Evolutionary conservation across 257 asterid genomes (phyloP), one percentile per base, ranked within the genome.

Genomic region (Capsicum rhomboideum): DNA sequence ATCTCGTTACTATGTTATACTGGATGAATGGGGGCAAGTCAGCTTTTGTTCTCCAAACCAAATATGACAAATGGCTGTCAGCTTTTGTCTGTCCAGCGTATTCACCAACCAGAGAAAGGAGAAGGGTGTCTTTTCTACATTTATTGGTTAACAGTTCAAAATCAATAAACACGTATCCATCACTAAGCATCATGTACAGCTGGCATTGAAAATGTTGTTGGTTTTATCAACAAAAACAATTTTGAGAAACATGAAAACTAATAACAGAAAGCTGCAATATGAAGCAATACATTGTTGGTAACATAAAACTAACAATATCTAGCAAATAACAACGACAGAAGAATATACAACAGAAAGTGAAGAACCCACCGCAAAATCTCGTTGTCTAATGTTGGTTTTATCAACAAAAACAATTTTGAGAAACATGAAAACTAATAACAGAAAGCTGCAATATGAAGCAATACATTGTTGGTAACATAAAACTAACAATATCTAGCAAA

Each of bases 301-400:
- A 14, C n/a, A 59, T 28, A 59, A 40, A 80, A 59, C 6, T 18
- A 75, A 83, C 49, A 54, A 66, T 23, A 28, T 18, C 34, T 4
- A 13, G 17, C 23, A 6, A 18, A 82, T 31, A 59, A 26, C 56
- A 58, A 72, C 2, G 34, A 31, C 26, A 8, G 71, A 75, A n/a
- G 52, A 80, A n/a, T n/a, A n/a, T 55, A 28, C 31, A 79, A 14
- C 26, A 66, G n/a, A 34, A 72, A 85, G 80, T 20, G 74, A 82
- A 40, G 66, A 74, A 89, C 92, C 50, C 82, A 92, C 98, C 89
- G 99, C 94, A 86, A 91, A 96, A 59, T 91, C 95, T 82, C 99
- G 88, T 86, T 96, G 99, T 83, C 89, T 93, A 79, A 96, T n/a
- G n/a, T n/a, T n/a, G n/a, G n/a, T n/a, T n/a, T n/a, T n/a, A 80